These are phyloP conservation scores for Kewa caespitosa DNA, from an alignment of 179 eudicot genomes.

Conservation along the genomic window DNA sequence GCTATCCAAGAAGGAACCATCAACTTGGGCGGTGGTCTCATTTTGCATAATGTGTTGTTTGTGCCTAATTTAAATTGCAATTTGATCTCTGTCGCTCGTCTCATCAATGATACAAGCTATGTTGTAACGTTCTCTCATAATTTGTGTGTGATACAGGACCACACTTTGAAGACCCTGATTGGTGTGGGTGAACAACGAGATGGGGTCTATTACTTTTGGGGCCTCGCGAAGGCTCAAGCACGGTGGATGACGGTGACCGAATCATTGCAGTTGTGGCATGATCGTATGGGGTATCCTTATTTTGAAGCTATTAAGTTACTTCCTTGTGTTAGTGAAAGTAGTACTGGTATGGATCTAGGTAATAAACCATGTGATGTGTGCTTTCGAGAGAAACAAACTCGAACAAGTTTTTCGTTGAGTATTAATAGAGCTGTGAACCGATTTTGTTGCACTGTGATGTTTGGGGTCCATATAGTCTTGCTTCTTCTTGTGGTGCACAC, in stretches of 20 bases:
- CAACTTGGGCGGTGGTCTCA: neutral
- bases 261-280: neutral
- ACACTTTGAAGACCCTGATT: neutral
- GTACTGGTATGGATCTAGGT: neutral
- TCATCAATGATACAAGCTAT: neutral
- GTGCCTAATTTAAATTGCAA: neutral
- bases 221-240: neutral
- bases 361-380: neutral
- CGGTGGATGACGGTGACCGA: neutral
- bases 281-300: neutral
- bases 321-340: neutral
- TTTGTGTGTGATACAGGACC: neutral
- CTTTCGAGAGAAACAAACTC: neutral
- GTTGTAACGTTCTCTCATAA: neutral
- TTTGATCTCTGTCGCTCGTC: neutral
- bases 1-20: neutral
- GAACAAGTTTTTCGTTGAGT: neutral
- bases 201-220: neutral
- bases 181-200: neutral
- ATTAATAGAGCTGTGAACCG: neutral
- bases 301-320: too few relatives aligned
- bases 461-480: neutral
- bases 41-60: neutral
- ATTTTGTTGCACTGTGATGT: neutral
- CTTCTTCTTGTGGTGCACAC: neutral